Conservation (phyloP, 805 yeast species). For the Lipomyces sp. region DNA sequence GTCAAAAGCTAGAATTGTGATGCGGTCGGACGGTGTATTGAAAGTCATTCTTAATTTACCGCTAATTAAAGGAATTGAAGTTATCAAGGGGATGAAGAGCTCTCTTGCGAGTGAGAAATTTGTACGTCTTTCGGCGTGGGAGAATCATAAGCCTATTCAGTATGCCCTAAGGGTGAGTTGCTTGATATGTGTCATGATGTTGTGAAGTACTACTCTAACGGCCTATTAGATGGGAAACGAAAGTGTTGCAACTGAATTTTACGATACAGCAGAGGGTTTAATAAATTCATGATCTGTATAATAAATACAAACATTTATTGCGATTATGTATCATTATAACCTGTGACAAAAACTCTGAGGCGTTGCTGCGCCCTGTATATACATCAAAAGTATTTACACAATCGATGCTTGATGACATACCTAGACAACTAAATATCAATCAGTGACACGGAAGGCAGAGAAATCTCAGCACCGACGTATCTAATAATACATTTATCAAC, state of each 20-base stretch:
- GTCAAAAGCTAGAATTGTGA: slow-evolving; percentile 67
- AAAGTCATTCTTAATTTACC: slow-evolving; percentile 81
- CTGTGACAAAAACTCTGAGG: background rate
- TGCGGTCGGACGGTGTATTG: slow-evolving; percentile 88
- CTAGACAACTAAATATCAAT: too few relatives aligned
- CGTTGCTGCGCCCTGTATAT: background rate
- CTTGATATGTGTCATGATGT: background rate
- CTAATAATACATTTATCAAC: background rate
- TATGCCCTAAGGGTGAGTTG: slow-evolving; percentile 64
- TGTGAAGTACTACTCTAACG: background rate
- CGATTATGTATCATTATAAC: background rate
- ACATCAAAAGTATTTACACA: background rate
- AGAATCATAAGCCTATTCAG: slow-evolving; percentile 72
- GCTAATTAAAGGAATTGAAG: slow-evolving; percentile 58
- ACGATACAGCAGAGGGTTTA: background rate
- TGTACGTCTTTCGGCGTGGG: slow-evolving; percentile 71
- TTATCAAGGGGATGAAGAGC: slow-evolving; percentile 81
- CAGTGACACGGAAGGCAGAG: background rate
- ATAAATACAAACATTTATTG: background rate
- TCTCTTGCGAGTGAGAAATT: slow-evolving; percentile 84
- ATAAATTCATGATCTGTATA: background rate
- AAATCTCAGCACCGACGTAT: background rate
- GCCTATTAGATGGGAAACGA: slow-evolving; percentile 12
- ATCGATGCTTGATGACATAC: background rate
- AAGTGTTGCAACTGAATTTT: slow-evolving; percentile 6